phyloP scores from a whole-genome alignment of 2,329 filamentous ascomycete genomes.

The Basipetospora chlamydospora region DNA sequence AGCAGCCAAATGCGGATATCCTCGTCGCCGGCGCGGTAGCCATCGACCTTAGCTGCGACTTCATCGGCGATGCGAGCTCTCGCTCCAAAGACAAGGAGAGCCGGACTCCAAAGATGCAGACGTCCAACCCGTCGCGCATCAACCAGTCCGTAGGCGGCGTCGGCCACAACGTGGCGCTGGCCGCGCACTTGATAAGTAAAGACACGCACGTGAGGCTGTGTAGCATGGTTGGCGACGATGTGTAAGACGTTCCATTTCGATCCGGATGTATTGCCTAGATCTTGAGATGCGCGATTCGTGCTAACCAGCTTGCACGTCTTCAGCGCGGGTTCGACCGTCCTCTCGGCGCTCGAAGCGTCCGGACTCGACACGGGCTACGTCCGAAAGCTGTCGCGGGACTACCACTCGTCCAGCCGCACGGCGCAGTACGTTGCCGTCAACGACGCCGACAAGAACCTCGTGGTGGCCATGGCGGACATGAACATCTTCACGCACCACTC shows the following conservation, averaged over 20 bases:
- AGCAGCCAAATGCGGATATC: slow-evolving; percentile 37
- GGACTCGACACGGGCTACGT: slow-evolving; percentile 54
- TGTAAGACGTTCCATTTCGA: too few relatives aligned
- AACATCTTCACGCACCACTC: slow-evolving; percentile 52
- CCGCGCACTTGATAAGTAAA: slow-evolving; percentile 55
- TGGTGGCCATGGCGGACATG: slow-evolving; percentile 96
- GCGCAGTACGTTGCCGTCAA: slow-evolving; percentile 90
- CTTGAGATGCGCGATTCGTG: too few relatives aligned
- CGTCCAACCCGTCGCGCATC: slow-evolving; percentile 75
- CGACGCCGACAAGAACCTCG: slow-evolving; percentile 64
- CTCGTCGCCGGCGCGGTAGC: slow-evolving; percentile 84
- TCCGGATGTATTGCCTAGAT: too few relatives aligned
- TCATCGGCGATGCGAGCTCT: slow-evolving; percentile 18
- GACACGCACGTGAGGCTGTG: slow-evolving; percentile 52
- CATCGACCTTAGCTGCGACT: slow-evolving; percentile 78
- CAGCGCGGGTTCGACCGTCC: slow-evolving; percentile 55
- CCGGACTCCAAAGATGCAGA: slow-evolving; percentile 43
- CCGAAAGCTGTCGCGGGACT: slow-evolving; percentile 33
- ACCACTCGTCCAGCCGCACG: slow-evolving; percentile 46
- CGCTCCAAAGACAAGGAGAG: slow-evolving; percentile 8
- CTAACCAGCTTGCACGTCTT: not conserved
- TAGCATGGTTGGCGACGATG: slow-evolving; percentile 68
- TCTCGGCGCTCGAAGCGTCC: slow-evolving; percentile 47
- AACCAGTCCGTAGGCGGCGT: slow-evolving; percentile 79
- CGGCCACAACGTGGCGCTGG: slow-evolving; percentile 79